Evolutionary conservation across 129 eudicot genomes (phyloP), one percentile per base, ranked within the genome.

Genomic region (Chrysanthemum makinoi): DNA sequence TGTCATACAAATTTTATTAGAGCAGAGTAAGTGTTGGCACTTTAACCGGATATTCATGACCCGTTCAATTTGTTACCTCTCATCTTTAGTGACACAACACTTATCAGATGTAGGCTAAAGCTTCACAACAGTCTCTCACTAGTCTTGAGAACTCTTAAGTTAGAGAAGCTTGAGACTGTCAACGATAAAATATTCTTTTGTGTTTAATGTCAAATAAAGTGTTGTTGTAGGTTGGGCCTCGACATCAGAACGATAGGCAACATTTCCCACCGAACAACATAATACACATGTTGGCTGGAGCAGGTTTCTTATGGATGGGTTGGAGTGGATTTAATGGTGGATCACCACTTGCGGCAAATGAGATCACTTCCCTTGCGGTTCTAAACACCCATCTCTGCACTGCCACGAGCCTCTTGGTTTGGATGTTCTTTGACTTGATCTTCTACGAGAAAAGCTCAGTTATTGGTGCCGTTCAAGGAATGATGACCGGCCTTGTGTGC

Each of bases 401-500:
- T 2, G 94, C 96, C 62, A 89, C 88, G 10, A 89, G 96, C 70
- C 77, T 87, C 67, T 69, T 89, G 69, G 93, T 87, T 28, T 89
- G 96, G 96, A 86, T 83, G 69, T 70, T 79, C 66, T 77, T 89
- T 2, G 96, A 89, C 79, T 74, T 87, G 79, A 74, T 80, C 43
- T 73, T 82, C 65, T 79, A 86, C 30, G 68, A 69, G 15, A 87
- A 89, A 76, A 86, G 94, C 80, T 89, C 96, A 10, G 96, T 89
- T 55, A 79, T 89, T 8, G 96, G 96, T 0, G 93, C 90, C 0
- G 83, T 89, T 3, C 96, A 89, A 75, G 96, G 96, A 63, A 89
- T 89, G 94, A 89, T 89, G 80, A 89, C 96, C 0, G 96, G 96
- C 62, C 96, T 89, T 47, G 96, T 89, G 9, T 89, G 96, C 85